A percentile compares a stretch with the other conserved stretches of the same genome.
Evolutionary conservation across 257 asterid genomes (phyloP).

Genomic region (Ehretia macrophylla): DNA sequence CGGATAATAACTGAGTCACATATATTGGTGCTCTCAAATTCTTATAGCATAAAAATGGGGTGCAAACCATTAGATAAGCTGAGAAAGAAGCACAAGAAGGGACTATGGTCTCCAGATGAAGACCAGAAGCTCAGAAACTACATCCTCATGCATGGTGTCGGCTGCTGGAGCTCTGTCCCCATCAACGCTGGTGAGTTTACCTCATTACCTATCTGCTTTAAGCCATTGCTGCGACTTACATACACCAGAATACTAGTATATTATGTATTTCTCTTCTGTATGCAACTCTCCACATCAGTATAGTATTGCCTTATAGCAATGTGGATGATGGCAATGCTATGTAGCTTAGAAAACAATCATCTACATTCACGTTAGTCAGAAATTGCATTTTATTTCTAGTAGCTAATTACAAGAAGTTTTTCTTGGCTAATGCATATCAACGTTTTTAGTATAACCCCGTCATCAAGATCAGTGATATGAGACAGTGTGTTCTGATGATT

Average conservation of each 20-base stretch:
- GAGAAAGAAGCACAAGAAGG: constrained; percentile 67
- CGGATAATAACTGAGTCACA: background rate
- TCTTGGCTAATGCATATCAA: no score
- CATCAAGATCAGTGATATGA: no score
- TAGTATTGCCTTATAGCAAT: no score
- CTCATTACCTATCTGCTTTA: background rate
- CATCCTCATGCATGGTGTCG: constrained; percentile 51
- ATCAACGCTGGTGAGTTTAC: constrained; percentile 64
- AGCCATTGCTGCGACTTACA: background rate
- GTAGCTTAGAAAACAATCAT: no score
- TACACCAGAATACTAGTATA: background rate
- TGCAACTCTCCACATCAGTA: no score
- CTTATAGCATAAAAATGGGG: constrained; percentile 40
- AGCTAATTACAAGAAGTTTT: no score
- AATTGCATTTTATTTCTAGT: no score
- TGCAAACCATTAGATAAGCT: constrained; percentile 28
- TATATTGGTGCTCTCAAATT: background rate
- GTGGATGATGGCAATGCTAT: no score
- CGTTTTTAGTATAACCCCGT: no score
- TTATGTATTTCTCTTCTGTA: no score
- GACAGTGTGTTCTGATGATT: no score
- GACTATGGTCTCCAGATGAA: constrained; percentile 89
- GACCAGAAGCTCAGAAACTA: constrained; percentile 70
- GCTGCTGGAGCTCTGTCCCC: constrained; percentile 85
- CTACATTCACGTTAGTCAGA: no score